These are phyloP conservation scores for Corymbia calophylla DNA, from an alignment of 441 rosid genomes.

Conservation along the genomic window DNA sequence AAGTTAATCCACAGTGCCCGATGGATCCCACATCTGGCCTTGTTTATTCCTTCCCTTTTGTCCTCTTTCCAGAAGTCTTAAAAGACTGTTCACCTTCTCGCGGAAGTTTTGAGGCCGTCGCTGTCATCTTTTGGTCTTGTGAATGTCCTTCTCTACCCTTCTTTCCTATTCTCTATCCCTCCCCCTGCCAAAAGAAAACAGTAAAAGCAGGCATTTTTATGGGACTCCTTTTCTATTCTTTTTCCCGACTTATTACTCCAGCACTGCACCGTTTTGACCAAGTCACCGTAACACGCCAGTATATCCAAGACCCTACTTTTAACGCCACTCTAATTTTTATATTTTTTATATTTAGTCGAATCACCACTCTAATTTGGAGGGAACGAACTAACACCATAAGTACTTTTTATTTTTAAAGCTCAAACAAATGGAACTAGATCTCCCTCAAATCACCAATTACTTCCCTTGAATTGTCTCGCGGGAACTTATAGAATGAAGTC, in stretches of 20 bases:
- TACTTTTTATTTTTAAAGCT: not conserved
- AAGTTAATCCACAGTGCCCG: not conserved
- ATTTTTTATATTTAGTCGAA: too few relatives aligned
- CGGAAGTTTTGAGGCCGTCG: not conserved
- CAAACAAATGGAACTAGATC: not conserved
- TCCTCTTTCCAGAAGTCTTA: not conserved
- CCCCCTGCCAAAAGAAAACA: not conserved
- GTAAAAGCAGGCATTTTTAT: not conserved
- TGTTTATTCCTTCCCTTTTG: not conserved
- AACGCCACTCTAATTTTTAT: not conserved
- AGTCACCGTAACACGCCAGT: not conserved
- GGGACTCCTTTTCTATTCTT: not conserved
- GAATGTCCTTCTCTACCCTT: not conserved
- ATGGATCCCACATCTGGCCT: not conserved
- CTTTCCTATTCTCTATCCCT: not conserved
- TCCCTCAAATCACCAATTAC: not conserved
- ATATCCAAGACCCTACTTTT: not conserved
- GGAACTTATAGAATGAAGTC: not conserved
- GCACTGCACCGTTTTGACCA: not conserved
- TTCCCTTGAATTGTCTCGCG: not conserved
- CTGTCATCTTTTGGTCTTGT: not conserved
- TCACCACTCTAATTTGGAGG: not conserved
- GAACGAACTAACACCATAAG: not conserved
- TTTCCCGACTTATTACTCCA: not conserved
- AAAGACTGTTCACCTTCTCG: not conserved